A percentile compares a stretch with the other conserved stretches of the same genome.
phyloP scores from a whole-genome alignment of 108 stramenopile species.

The Nannochloropsis salina region DNA sequence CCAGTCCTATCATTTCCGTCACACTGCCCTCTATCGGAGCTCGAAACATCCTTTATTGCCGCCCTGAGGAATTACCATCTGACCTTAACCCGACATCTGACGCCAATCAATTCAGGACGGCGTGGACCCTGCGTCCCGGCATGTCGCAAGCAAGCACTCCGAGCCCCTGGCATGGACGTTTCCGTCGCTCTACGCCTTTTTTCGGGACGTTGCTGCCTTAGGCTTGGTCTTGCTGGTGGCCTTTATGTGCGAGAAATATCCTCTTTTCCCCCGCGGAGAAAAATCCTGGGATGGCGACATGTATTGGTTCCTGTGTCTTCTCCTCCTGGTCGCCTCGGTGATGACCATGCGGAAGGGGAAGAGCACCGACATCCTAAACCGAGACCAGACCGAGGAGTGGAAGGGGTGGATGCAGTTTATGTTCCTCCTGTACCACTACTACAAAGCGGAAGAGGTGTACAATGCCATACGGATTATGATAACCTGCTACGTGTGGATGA shows the following conservation, averaged over 20 bases:
- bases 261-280: constrained; percentile 45
- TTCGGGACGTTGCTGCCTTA: constrained; percentile 38
- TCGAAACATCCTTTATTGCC: too few relatives aligned
- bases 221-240: constrained; percentile 41
- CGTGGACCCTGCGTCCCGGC: background rate
- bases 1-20: background rate
- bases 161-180: constrained; percentile 37
- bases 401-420: constrained; percentile 99
- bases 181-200: constrained; percentile 38
- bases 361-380: constrained; percentile 65
- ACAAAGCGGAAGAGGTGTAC: constrained; percentile 87
- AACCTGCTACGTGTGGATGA: constrained; percentile 98
- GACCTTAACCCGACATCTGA: too few relatives aligned
- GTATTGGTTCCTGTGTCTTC: constrained; percentile 53
- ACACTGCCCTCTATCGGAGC: too few relatives aligned
- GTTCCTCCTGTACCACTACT: constrained; percentile 95
- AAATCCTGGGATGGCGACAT: constrained; percentile 52
- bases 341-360: constrained; percentile 49
- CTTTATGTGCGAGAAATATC: constrained; percentile 50
- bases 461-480: constrained; percentile 92
- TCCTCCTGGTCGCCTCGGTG: constrained; percentile 43
- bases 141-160: constrained; percentile 30
- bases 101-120: background rate
- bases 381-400: constrained; percentile 98
- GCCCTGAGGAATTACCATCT: too few relatives aligned